phyloP scores from a whole-genome alignment of 2,329 filamentous ascomycete species.

The Neofusicoccum parvum region DNA sequence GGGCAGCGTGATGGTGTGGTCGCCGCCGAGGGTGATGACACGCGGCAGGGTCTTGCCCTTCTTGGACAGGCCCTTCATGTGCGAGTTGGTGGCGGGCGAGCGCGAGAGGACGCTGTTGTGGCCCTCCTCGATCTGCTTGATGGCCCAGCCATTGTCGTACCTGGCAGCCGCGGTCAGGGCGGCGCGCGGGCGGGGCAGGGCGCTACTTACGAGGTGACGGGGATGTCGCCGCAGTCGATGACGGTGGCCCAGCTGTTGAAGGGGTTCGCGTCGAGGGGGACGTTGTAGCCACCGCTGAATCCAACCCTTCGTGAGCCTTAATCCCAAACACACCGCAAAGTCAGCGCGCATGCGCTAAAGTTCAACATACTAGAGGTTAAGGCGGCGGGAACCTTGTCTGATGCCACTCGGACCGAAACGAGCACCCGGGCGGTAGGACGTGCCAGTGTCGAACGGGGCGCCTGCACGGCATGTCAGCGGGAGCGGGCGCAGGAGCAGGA shows the following conservation, averaged over 20 bases:
- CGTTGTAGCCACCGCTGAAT: conserved; percentile 81
- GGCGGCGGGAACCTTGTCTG: conserved; percentile 79
- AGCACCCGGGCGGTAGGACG: conserved; percentile 80
- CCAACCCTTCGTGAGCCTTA: conserved; percentile 54
- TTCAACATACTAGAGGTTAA: conserved; percentile 78
- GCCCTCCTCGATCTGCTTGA: conserved; percentile 83
- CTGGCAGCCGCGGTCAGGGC: conserved; percentile 42
- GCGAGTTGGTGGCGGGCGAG: conserved; percentile 67
- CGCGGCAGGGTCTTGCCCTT: conserved; percentile 76
- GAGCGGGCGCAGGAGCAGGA: neutral
- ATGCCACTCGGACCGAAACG: conserved; percentile 84
- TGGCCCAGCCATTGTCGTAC: conserved; percentile 80
- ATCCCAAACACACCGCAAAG: conserved; percentile 22
- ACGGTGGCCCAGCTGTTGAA: conserved; percentile 81
- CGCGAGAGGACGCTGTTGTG: conserved; percentile 76
- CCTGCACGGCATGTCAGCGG: conserved; percentile 48
- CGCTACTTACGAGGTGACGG: conserved; percentile 72
- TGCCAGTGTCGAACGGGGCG: conserved; percentile 83
- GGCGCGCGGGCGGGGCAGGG: neutral
- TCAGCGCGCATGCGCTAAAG: neutral
- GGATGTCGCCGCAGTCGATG: conserved; percentile 81
- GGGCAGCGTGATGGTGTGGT: conserved; percentile 64
- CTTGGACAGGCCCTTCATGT: conserved; percentile 68
- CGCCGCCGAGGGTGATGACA: conserved; percentile 71
- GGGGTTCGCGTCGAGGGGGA: conserved; percentile 75